Percentiles rank a stretch among this genome's conserved stretches.
These are phyloP conservation scores for Aspergillus aculeatus DNA, from an alignment of 2,329 filamentous ascomycete species.

Conservation along the genomic window DNA sequence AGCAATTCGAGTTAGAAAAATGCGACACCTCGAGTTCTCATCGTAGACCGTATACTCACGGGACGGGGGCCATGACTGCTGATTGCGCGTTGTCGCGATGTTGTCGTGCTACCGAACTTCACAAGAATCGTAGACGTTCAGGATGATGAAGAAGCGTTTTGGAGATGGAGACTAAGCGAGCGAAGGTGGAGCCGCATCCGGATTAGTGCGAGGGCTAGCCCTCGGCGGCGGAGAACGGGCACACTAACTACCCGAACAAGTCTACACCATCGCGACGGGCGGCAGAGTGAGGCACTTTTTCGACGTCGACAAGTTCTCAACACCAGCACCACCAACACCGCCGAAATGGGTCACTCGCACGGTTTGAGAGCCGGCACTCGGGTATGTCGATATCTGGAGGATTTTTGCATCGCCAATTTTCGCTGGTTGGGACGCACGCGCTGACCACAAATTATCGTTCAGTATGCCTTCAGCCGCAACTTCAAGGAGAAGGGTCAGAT, in stretches of 20 bases:
- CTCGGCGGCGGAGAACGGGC: conserved; percentile 20
- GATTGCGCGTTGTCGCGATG: conserved; percentile 39
- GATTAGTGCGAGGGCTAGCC: conserved; percentile 25
- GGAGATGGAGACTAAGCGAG: conserved; percentile 23
- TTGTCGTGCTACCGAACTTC: conserved; percentile 34
- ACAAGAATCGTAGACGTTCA: conserved; percentile 22
- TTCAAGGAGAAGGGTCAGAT: conserved; percentile 97
- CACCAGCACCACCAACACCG: conserved; percentile 49
- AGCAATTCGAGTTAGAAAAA: conserved; percentile 28
- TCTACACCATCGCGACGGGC: conserved; percentile 24
- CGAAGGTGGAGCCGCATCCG: conserved; percentile 20
- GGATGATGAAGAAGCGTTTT: conserved; percentile 21
- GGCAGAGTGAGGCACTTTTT: conserved; percentile 29
- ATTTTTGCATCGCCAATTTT: conserved; percentile 3
- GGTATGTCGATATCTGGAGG: conserved; percentile 53
- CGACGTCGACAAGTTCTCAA: conserved; percentile 41
- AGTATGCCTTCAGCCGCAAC: conserved; percentile 89
- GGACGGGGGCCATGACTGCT: conserved; percentile 44
- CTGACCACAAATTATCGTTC: conserved; percentile 36
- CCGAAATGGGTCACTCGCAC: conserved; percentile 81
- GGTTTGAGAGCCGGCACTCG: conserved; percentile 85
- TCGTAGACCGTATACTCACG: conserved; percentile 37
- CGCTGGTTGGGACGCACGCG: conserved; percentile 14
- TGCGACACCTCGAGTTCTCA: conserved; percentile 39
- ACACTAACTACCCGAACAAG: conserved; percentile 29